phyloP scores from a whole-genome alignment of 1,284 basidiomycete species.

The Moesziomyces parantarcticus region DNA sequence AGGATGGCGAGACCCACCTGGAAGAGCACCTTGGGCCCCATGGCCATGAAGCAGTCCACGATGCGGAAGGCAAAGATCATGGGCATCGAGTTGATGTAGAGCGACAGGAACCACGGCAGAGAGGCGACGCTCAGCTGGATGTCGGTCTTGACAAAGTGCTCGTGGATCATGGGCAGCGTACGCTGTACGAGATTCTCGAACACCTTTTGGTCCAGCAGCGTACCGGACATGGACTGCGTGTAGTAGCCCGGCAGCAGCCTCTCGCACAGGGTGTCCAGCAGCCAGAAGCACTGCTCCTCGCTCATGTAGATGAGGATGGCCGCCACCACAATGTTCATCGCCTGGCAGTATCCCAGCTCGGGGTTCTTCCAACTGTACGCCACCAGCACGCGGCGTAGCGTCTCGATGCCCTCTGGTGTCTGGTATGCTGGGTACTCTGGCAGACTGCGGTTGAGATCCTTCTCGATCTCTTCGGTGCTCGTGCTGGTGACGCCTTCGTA shows the following conservation, averaged over 20 bases:
- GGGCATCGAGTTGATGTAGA: conserved; percentile 98
- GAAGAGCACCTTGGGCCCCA: conserved; percentile 98
- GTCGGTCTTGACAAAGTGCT: conserved; percentile 90
- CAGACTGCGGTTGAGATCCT: conserved; percentile 84
- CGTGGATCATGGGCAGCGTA: conserved; percentile 80
- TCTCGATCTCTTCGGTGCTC: conserved; percentile 98
- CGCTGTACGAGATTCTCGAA: conserved; percentile 95
- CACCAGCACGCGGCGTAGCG: conserved; percentile 88
- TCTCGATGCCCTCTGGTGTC: conserved; percentile 67
- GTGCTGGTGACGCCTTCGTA: conserved; percentile 84
- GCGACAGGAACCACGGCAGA: conserved; percentile 90
- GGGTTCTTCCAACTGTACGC: conserved; percentile 98
- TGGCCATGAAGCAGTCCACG: conserved; percentile 98
- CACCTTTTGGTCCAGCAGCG: conserved; percentile 94
- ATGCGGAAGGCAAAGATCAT: conserved; percentile 99
- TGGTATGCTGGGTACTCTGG: conserved; percentile 67
- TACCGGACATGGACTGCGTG: conserved; percentile 98
- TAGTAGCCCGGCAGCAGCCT: conserved; percentile 96
- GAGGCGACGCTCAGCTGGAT: conserved; percentile 97
- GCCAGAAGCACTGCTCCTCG: conserved; percentile 98
- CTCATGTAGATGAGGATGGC: conserved; percentile 97
- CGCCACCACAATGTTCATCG: conserved; percentile 79
- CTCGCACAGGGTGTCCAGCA: conserved; percentile 94
- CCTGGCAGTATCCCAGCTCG: conserved; percentile 72
- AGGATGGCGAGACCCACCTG: conserved; percentile 94